Evolutionary conservation across 805 yeast genomes (phyloP), one percentile per base, ranked within the genome.

Genomic region (Komagataella ulmi): DNA sequence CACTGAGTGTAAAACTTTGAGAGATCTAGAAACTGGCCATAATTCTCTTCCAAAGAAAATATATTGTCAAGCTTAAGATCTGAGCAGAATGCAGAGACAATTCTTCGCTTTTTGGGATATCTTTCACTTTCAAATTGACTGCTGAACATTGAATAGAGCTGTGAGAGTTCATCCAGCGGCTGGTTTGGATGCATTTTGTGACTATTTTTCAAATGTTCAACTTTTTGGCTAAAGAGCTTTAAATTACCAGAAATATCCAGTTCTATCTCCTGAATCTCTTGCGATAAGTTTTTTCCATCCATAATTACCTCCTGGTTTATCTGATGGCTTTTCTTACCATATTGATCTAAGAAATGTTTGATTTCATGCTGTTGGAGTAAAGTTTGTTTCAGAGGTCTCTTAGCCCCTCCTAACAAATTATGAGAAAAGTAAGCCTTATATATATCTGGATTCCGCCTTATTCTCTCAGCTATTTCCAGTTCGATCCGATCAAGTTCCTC

Each of bases 401-500:
- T 70, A 51, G 66, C 66, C 40, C 61, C 64, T 3, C 57, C 62
- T 48, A 66, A 59, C 18, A 69, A 64, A 2, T 61, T 61, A 55
- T 66, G 58, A 51, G 58, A 51, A 54, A 49, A 12, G 57, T 58
- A 10, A 53, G 54, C 6, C 52, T 43, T 73, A 45, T 76, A 71
- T 2, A 86, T 54, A 17, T 67, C 70, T 0, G 91, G 89, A 58
- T 85, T 83, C 52, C 80, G 60, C 50, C 71, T 69, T 3, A 88
- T 66, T 51, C 97, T 68, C 48, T 74, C 75, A 0, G 83, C 65
- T 0, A 88, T 72, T 0, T 88, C 88, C 24, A 66, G 59, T 58
- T 90, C 95, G 3, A 91, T 74, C 2, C 78, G 66, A 55, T 90
- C 95, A 17, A 86, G 63, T 60, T 85, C 93, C 58, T 83, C 88